Conservation (phyloP, 1,284 basidiomycete species). For the Microbotryum scabiosae region DNA sequence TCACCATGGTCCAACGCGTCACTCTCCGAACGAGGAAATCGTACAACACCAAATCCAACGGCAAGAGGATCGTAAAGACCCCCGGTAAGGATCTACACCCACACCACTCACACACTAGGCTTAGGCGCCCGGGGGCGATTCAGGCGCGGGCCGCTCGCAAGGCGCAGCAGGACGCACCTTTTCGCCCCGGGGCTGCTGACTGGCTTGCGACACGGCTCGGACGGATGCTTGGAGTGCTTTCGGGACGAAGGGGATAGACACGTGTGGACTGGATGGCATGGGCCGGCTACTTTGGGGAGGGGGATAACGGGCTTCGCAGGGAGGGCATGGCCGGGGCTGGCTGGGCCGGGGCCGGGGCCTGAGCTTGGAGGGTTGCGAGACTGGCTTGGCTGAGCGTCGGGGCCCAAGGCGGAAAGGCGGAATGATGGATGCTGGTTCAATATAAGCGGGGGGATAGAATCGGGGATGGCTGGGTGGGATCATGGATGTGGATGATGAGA, state of each 20-base stretch:
- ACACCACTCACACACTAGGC: background rate
- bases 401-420: no score
- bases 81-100: slow-evolving; percentile 44
- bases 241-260: background rate
- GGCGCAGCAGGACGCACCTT: background rate
- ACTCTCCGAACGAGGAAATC: slow-evolving; percentile 97
- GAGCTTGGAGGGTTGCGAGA: no score
- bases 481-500: background rate
- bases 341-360: no score
- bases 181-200: background rate
- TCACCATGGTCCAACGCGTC: slow-evolving; percentile 56
- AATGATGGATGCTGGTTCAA: no score
- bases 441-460: no score
- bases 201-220: background rate
- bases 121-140: background rate
- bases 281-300: slow-evolving; percentile 35
- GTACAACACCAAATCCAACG: slow-evolving; percentile 98
- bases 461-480: no score
- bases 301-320: slow-evolving; percentile 27
- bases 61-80: slow-evolving; percentile 92
- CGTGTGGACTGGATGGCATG: slow-evolving; percentile 31
- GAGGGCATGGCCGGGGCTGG: background rate
- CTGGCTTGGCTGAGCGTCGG: no score
- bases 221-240: background rate
- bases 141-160: background rate